Conservation (phyloP, 176 grass and related monocot species). For the Echinochloa phyllopogon region DNA sequence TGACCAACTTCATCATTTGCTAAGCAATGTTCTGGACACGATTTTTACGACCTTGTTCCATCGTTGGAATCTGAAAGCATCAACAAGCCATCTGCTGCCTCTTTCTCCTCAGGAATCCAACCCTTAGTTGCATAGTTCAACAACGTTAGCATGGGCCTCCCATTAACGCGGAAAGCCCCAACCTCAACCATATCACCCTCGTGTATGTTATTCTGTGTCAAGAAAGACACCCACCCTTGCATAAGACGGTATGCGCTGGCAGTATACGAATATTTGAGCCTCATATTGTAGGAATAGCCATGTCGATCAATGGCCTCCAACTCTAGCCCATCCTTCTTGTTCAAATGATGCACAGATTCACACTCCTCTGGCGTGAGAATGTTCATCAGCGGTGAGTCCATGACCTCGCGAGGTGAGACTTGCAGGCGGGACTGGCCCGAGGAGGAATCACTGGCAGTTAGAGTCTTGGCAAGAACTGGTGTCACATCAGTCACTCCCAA, state of each 20-base stretch:
- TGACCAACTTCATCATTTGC: neutral
- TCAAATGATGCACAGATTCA: neutral
- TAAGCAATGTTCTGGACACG: neutral
- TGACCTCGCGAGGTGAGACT: neutral
- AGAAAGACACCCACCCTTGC: neutral
- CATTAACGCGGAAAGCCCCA: conserved; percentile 17
- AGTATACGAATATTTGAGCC: neutral
- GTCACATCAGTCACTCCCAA: conserved; percentile 10
- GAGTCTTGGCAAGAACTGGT: conserved; percentile 2
- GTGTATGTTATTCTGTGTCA: neutral
- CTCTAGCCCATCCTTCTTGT: neutral
- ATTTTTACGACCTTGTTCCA: neutral
- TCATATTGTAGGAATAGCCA: conserved; percentile 24
- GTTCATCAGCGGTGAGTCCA: neutral
- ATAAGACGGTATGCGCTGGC: neutral
- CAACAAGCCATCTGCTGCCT: neutral
- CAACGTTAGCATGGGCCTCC: neutral
- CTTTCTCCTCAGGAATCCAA: neutral
- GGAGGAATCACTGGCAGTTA: neutral
- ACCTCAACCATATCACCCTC: conserved; percentile 10
- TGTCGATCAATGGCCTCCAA: conserved; percentile 21
- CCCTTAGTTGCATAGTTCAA: neutral
- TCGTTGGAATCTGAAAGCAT: neutral
- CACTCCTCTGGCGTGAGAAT: conserved; percentile 4
- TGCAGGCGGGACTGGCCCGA: neutral